phyloP scores from a whole-genome alignment of 306 rosid genomes.

The Crotalaria pallida region DNA sequence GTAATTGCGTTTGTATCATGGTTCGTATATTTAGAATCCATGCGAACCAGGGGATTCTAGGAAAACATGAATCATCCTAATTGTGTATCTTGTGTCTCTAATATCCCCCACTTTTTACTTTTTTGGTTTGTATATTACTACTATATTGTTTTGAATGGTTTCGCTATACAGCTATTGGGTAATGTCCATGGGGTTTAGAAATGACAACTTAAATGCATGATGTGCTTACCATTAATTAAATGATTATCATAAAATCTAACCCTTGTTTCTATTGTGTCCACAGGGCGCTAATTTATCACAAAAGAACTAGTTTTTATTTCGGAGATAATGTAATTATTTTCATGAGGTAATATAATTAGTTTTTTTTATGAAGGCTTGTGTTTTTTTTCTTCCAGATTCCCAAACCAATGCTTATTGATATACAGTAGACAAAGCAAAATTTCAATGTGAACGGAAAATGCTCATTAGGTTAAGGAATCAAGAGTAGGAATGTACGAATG shows the following conservation, averaged over 20 bases:
- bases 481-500: too few species aligned
- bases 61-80: constrained; percentile 14
- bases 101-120: constrained; percentile 4
- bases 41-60: constrained; percentile 23
- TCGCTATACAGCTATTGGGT: constrained; percentile 7
- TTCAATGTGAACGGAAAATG: too few species aligned
- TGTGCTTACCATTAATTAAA: neutral
- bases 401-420: too few species aligned
- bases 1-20: constrained; percentile 23
- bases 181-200: neutral
- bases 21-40: constrained; percentile 21
- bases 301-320: too few species aligned
- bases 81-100: constrained; percentile 26
- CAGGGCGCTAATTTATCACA: too few species aligned
- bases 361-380: too few species aligned
- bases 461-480: too few species aligned
- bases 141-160: constrained; percentile 17
- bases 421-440: too few species aligned
- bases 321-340: too few species aligned
- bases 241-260: neutral
- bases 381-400: too few species aligned
- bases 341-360: too few species aligned
- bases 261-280: too few species aligned
- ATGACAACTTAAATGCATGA: neutral
- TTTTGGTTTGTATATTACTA: constrained; percentile 21